Evolutionary conservation across 345 rosid genomes (phyloP).

Genomic region (Angophora floribunda): DNA sequence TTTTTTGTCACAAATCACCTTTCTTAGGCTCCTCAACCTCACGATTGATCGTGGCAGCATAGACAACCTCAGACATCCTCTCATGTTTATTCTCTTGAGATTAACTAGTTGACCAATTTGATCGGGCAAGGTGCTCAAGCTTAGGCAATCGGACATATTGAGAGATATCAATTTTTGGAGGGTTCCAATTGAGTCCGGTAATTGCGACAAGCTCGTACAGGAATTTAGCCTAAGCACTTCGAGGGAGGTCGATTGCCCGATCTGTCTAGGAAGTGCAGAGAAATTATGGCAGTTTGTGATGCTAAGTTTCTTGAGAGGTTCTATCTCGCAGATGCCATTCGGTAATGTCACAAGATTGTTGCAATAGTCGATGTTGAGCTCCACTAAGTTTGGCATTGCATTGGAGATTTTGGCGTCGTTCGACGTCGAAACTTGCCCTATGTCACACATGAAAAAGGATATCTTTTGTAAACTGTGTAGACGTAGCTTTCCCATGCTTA

Average conservation of each 20-base stretch:
- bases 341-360: constrained; percentile 31
- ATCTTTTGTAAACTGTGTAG: constrained; percentile 32
- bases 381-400: constrained; percentile 24
- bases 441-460: constrained; percentile 35
- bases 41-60: constrained; percentile 25
- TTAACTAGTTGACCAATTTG: constrained; percentile 28
- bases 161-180: constrained; percentile 18
- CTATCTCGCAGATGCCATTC: constrained; percentile 4
- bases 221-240: constrained; percentile 30
- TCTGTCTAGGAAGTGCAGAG: constrained; percentile 21
- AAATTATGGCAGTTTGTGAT: constrained; percentile 50
- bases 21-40: constrained; percentile 18
- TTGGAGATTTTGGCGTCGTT: background rate
- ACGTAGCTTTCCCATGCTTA: background rate
- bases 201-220: constrained; percentile 20
- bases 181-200: constrained; percentile 23
- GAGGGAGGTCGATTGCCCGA: constrained; percentile 24
- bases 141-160: constrained; percentile 36
- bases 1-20: constrained; percentile 53
- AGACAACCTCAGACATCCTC: constrained; percentile 16
- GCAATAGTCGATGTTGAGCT: constrained; percentile 40
- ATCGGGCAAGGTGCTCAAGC: constrained; percentile 20
- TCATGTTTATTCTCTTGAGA: constrained; percentile 35
- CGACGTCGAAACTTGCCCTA: constrained; percentile 11
- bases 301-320: constrained; percentile 22